Base-by-base conservation (phyloP, 2,329 filamentous ascomycete genomes). In the Aspergillus texensis region DNA sequence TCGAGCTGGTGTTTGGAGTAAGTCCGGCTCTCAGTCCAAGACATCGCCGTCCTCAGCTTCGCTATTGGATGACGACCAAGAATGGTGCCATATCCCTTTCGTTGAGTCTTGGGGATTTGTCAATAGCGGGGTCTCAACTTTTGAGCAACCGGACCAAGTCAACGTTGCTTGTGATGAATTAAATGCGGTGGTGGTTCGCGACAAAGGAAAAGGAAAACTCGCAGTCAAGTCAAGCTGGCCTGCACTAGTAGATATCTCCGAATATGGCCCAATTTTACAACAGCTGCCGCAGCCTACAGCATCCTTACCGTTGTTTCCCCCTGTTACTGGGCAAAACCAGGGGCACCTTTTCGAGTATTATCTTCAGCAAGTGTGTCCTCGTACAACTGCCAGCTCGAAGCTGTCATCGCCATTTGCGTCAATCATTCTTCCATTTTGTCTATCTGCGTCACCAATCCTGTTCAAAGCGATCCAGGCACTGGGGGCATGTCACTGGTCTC, bases 1-100 rank as follows among this genome's bases (percentile, higher is more conserved):
- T 5, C 72, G 79, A 58, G 70, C 77, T 28, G 79, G 80, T 41
- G 74, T 80, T 41, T 81, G 80, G 79, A 78, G 69, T 61, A 78
- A 78, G 64, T 59, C 64, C 14, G 65, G 66, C 24, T 34, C 60
- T 43, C 62, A 62, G 36, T 67, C 63, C 36, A 68, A 67, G 64
- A 57, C 66, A 57, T 62, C 67, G 52, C 36, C 71, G 55, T 36
- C 66, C 36, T 66, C 65, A 30, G 57, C 64, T 19, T 67, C 64
- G n/a, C 43, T 60, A 14, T 58, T 65, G n/a, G 48, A 61, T 1
- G 65, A 70, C 41, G 69, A 72, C 39, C 69, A 69, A 26, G 63
- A 72, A 57, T 77, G 75, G 72, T 73, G 71, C 43, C 21, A 65
- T 14, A n/a, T 74, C 24, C 73, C 75, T 1, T 41, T 45, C 19